Evolutionary conservation across 1,139 yeast species (phyloP).

Genomic region (Magnusiomyces suaveolens): DNA sequence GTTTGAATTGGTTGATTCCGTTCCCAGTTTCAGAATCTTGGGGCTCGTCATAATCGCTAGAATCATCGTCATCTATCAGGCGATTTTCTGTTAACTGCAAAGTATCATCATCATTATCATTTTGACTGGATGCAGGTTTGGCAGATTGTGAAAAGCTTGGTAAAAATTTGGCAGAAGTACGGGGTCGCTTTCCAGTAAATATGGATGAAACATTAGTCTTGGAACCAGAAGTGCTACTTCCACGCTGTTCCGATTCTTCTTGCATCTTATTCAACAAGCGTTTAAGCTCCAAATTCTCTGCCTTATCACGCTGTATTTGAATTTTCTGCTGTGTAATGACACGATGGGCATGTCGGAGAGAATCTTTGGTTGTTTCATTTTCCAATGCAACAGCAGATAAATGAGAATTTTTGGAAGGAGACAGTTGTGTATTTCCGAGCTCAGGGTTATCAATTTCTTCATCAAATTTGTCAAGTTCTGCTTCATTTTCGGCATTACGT

Average conservation of each 20-base stretch:
- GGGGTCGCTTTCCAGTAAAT: background rate
- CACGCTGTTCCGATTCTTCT: conserved; percentile 19
- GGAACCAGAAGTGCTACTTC: background rate
- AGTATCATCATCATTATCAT: background rate
- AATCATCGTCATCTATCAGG: background rate
- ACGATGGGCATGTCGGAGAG: conserved; percentile 56
- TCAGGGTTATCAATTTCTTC: background rate
- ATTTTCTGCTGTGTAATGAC: conserved; percentile 25
- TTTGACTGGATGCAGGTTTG: background rate
- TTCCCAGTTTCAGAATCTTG: background rate
- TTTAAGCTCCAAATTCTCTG: conserved; percentile 31
- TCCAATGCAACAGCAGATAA: conserved; percentile 48
- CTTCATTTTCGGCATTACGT: background rate
- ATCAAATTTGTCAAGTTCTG: background rate
- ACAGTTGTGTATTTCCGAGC: conserved; percentile 24
- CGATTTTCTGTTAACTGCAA: background rate
- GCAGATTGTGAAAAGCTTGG: background rate
- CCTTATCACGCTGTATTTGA: conserved; percentile 28
- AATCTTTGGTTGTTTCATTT: conserved; percentile 56
- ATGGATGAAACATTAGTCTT: background rate
- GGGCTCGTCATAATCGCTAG: background rate
- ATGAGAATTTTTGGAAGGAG: conserved; percentile 40
- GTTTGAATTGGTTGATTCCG: background rate
- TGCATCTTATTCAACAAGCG: conserved; percentile 23
- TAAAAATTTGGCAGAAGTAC: background rate